Conservation (phyloP, 164 flowering plant species). For the Vitis amurensis region DNA sequence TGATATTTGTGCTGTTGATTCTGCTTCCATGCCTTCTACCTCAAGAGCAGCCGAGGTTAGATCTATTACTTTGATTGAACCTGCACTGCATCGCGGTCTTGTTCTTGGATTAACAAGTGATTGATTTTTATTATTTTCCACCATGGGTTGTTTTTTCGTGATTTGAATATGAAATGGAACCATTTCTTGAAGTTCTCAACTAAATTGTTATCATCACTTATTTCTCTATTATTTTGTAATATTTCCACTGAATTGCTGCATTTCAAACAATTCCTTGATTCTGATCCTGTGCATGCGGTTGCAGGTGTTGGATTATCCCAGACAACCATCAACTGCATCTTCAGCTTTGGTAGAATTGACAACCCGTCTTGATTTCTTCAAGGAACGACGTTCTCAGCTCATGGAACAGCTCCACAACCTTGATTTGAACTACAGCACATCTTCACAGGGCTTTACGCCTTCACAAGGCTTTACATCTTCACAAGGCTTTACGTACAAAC, state of each 20-base stretch:
- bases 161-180: too few relatives aligned
- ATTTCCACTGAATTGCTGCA: background rate
- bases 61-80: background rate
- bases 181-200: too few relatives aligned
- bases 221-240: background rate
- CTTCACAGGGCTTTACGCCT: conserved; percentile 59
- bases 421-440: conserved; percentile 61
- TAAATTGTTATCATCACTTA: too few relatives aligned
- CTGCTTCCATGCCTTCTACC: conserved; percentile 60
- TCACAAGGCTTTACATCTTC: conserved; percentile 48
- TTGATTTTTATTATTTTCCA: too few relatives aligned
- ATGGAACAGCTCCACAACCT: conserved; percentile 97
- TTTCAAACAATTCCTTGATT: background rate
- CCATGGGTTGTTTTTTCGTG: too few relatives aligned
- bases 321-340: conserved; percentile 69
- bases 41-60: conserved; percentile 66
- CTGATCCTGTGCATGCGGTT: background rate
- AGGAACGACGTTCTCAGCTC: conserved; percentile 93
- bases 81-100: background rate
- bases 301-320: conserved; percentile 58
- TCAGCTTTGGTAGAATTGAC: conserved; percentile 90
- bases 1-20: conserved; percentile 68
- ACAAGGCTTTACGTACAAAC: conserved; percentile 64
- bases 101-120: too few relatives aligned
- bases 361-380: conserved; percentile 94